Evolutionary conservation across 257 asterid genomes (phyloP), one percentile per base, ranked within the genome.

Genomic region (Coffea canephora): DNA sequence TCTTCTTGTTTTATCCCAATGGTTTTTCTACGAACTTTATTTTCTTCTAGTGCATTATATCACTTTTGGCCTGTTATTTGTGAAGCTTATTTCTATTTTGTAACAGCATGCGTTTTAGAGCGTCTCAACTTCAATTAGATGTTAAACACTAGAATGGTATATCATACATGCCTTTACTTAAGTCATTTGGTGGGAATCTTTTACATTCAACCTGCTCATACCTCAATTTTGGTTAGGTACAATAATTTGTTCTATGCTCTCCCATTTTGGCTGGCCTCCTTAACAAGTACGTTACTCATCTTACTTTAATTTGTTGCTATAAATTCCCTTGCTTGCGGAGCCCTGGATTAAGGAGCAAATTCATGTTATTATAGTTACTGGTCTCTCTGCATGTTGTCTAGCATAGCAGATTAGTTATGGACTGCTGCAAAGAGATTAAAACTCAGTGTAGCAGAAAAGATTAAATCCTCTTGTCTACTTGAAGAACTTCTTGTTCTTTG

Each of bases 401-500:
- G 62, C 19, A 5, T 3, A 55, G n/a, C 5, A 6, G 16, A 16
- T 55, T 55, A 55, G 62, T 55, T 55, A 55, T 55, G 18, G 62
- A 55, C n/a, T 55, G n/a, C 62, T 16, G 62, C 62, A 55, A 55
- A 55, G 7, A 55, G n/a, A 55, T 19, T 55, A 16, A 55, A 55
- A 13, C 62, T 16, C n/a, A 54, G 23, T 18, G n/a, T 18, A 55
- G 23, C 23, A 55, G n/a, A 55, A 18, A 55, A 36, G 77, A 31
- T 43, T 74, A 74, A 74, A 54, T 34, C 65, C 27, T 18, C 65
- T 27, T 62, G 2, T 62, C 16, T 57, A 13, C 21, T 66, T 4
- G 31, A 14, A 12, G 25, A 72, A 41, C 25, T 15, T 31, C 41
- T 43, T 57, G 59, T 66, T 61, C 25, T 82, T 68, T 79, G 89